Conservation (phyloP, 129 eudicot genomes). For the Escallonia rubra region DNA sequence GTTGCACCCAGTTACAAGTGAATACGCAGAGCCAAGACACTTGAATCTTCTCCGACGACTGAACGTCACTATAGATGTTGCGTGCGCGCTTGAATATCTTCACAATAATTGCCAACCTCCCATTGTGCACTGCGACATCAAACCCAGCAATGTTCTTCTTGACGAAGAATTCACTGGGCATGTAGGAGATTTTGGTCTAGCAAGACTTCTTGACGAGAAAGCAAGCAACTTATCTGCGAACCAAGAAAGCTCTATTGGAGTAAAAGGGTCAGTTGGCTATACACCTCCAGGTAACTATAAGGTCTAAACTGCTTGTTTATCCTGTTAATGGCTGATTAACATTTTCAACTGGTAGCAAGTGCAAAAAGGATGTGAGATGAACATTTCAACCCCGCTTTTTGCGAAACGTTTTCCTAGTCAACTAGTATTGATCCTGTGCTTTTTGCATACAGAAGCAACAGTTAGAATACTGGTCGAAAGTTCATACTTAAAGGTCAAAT, state of each 20-base stretch:
- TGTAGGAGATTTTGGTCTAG: slow-evolving; percentile 26
- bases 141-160: slow-evolving; percentile 23
- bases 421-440: too few relatives aligned
- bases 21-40: not conserved
- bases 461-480: too few relatives aligned
- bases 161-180: slow-evolving; percentile 21
- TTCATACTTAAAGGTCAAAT: too few relatives aligned
- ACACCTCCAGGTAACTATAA: slow-evolving; percentile 1
- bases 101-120: slow-evolving; percentile 19
- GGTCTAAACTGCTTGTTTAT: too few relatives aligned
- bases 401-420: too few relatives aligned
- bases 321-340: too few relatives aligned
- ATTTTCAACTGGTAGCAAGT: too few relatives aligned
- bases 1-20: slow-evolving; percentile 12
- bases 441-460: too few relatives aligned
- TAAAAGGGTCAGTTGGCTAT: slow-evolving; percentile 1
- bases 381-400: too few relatives aligned
- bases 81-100: not conserved
- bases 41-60: slow-evolving; percentile 5
- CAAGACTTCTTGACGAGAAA: not conserved
- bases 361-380: too few relatives aligned
- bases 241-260: not conserved
- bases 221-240: not conserved
- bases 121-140: slow-evolving; percentile 18
- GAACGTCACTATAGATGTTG: slow-evolving; percentile 19